Evolutionary conservation across 768 basidiomycete species (phyloP).

Genomic region (Trametopsis cervina): DNA sequence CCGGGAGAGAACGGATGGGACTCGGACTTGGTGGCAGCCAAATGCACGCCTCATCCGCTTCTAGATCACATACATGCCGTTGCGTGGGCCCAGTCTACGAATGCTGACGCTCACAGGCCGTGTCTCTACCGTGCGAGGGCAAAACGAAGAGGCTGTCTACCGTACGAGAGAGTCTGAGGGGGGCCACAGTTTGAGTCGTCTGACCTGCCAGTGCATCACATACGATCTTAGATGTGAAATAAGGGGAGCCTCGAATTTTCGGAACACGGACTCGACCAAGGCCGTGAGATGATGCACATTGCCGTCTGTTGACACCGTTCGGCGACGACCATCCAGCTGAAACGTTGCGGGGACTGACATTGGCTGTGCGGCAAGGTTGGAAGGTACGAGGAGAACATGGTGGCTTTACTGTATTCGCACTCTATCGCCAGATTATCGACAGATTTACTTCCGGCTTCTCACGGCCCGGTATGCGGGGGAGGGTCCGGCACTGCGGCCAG

Average conservation of each 20-base stretch:
- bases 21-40: constrained; percentile 12
- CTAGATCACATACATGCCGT: too few species aligned
- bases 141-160: neutral
- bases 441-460: neutral
- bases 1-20: constrained; percentile 17
- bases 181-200: neutral
- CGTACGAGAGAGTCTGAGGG: neutral
- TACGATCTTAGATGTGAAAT: neutral
- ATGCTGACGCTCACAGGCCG: too few species aligned
- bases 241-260: neutral
- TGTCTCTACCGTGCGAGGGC: too few species aligned
- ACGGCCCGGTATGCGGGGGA: neutral
- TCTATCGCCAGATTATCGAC: neutral
- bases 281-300: too few species aligned
- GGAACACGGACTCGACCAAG: neutral
- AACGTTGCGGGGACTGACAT: neutral
- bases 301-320: too few species aligned
- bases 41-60: too few species aligned
- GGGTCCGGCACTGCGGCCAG: neutral
- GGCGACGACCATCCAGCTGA: too few species aligned
- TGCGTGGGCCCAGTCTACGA: too few species aligned
- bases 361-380: too few species aligned
- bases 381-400: neutral
- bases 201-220: neutral
- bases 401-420: neutral